These are phyloP conservation scores for Nicotiana benthamiana DNA, from an alignment of 257 asterid species.

Conservation along the genomic window DNA sequence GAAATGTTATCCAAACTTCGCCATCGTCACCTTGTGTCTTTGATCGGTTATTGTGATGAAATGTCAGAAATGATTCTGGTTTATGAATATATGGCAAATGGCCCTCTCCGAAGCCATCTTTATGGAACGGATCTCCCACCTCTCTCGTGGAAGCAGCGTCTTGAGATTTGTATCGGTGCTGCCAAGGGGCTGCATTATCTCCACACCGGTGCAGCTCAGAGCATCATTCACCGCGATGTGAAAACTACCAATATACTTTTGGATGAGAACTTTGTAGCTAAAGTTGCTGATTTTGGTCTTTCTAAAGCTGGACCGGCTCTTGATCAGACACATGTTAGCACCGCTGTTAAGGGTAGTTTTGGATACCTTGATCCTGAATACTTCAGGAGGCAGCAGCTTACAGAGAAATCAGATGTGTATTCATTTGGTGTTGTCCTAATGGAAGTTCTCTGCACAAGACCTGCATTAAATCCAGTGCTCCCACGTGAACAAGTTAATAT, in stretches of 20 bases:
- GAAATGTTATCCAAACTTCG: constrained; percentile 47
- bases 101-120: constrained; percentile 42
- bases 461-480: constrained; percentile 43
- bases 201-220: constrained; percentile 45
- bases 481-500: constrained; percentile 43
- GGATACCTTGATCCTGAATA: constrained; percentile 51
- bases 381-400: constrained; percentile 44
- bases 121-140: constrained; percentile 44
- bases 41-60: constrained; percentile 42
- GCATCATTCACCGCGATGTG: constrained; percentile 44
- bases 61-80: constrained; percentile 46
- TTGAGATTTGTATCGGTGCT: constrained; percentile 44
- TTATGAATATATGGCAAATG: constrained; percentile 45
- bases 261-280: constrained; percentile 40
- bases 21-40: constrained; percentile 44
- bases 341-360: constrained; percentile 43
- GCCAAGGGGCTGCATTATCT: constrained; percentile 48
- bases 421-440: constrained; percentile 44
- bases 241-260: constrained; percentile 43
- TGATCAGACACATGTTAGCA: constrained; percentile 47
- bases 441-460: constrained; percentile 48
- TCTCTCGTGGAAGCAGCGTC: constrained; percentile 40
- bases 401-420: constrained; percentile 43
- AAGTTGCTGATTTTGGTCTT: constrained; percentile 47
- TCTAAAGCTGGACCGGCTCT: constrained; percentile 46